These are phyloP conservation scores for Ceratobasidium sp. DNA, from an alignment of 1,284 basidiomycete species.

Conservation along the genomic window DNA sequence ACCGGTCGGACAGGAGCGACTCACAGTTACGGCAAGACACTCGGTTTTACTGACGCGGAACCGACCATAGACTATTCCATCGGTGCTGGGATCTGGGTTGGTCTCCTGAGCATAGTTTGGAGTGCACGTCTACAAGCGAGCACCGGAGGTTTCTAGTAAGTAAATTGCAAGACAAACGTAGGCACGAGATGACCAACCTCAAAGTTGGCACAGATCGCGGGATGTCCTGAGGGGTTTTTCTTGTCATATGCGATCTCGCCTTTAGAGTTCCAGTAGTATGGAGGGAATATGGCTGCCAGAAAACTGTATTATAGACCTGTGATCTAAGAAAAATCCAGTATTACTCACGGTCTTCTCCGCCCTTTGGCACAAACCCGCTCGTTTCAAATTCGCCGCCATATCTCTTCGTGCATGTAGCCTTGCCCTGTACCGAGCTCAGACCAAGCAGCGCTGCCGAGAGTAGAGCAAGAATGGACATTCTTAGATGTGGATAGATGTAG, in stretches of 20 bases:
- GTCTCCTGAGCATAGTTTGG: background rate
- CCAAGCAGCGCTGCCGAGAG: background rate
- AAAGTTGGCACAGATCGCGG: no score
- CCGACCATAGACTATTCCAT: background rate
- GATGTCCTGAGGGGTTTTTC: no score
- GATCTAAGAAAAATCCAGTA: background rate
- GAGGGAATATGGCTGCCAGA: no score
- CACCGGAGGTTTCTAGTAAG: background rate
- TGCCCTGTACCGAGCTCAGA: background rate
- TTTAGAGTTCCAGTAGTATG: no score
- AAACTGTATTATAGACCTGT: background rate
- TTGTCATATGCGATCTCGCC: no score
- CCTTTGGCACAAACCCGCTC: constrained; percentile 5
- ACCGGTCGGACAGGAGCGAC: no score
- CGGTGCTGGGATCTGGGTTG: background rate
- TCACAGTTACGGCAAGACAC: background rate
- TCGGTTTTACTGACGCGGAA: background rate
- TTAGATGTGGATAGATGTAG: no score
- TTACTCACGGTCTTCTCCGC: background rate
- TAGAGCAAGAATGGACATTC: background rate
- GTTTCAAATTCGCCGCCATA: background rate
- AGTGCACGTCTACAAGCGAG: background rate
- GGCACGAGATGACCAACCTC: no score
- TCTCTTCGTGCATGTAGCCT: background rate
- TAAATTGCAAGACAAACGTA: background rate